Base-by-base conservation (phyloP, 768 basidiomycete species). In the Suillus subluteus region DNA sequence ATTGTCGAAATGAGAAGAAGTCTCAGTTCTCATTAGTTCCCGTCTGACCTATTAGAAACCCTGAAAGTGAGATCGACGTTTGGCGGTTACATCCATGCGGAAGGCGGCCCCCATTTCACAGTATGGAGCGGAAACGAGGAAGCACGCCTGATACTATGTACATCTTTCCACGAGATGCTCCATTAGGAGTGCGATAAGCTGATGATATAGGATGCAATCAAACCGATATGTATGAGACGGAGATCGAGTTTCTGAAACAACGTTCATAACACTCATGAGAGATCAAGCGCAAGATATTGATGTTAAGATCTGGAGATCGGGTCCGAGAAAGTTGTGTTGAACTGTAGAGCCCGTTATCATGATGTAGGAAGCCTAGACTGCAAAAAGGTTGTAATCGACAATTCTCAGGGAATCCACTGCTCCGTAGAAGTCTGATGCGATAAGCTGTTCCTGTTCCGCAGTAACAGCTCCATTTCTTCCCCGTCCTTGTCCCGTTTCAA, bases 361-460 rank as follows among this genome's bases (percentile, higher is more conserved):
- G 26, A 26, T 43, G 41, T 21, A 61, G 40, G 59, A 44, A 9
- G 13, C 16, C 41, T 61, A 61, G 59, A 61, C 59, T 43, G 79
- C 87, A 76, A 97, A 96, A 59, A 97, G 81, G 21, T 73, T 81
- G 73, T 86, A 91, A 75, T 96, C 86, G 41, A 84, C 72, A 68
- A 97, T 90, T 63, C 76, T 78, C 59, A 98, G 79, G 54, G 91
- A 87, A 67, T 77, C 77, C 37, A 86, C 83, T 16, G 91, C 82
- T 2, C 74, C 68, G 18, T 84, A 74, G 67, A 94, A 93, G 63
- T 87, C 84, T 65, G 75, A 74, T 66, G 77, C 74, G 44, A 67
- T 74, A 73, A 46, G 79, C 72, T 35, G 76, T 77, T 64, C 66
- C 32, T 23, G 56, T 62, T 80, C 79, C 66, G 77, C 72, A n/a